Evolutionary conservation across 1,284 basidiomycete genomes (phyloP).

Genomic region (Anthracocystis walkeri): DNA sequence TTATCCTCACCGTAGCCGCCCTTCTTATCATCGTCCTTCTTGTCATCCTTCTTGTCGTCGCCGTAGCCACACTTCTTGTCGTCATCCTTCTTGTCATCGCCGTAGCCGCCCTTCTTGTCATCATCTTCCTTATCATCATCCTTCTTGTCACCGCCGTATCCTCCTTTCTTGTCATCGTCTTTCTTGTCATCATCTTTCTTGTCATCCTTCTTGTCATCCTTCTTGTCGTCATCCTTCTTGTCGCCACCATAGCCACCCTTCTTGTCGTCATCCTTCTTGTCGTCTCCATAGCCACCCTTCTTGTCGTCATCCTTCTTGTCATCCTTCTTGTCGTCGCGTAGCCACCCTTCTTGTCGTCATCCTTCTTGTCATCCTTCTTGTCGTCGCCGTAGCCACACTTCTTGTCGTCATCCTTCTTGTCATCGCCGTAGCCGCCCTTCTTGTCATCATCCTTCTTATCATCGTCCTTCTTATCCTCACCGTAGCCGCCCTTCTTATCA

Average conservation of each 20-base stretch:
- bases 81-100: not conserved
- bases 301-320: slow-evolving; percentile 15
- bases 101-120: slow-evolving; percentile 11
- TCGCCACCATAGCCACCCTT: not conserved
- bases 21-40: slow-evolving; percentile 15
- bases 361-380: slow-evolving; percentile 8
- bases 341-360: not conserved
- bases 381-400: slow-evolving; percentile 14
- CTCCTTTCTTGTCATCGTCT: slow-evolving; percentile 12
- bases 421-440: slow-evolving; percentile 12
- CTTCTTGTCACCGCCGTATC: slow-evolving; percentile 1
- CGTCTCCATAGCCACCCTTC: slow-evolving; percentile 16
- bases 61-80: slow-evolving; percentile 5
- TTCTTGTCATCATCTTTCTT: slow-evolving; percentile 2
- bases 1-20: slow-evolving; percentile 4
- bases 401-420: not conserved
- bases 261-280: slow-evolving; percentile 14
- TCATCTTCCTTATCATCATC: slow-evolving; percentile 9
- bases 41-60: not conserved
- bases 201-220: not conserved
- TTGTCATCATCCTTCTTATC: slow-evolving; percentile 17
- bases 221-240: not conserved
- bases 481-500: not conserved
- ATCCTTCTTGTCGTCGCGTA: no score
- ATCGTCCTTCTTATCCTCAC: no score